Evolutionary conservation across 305 asterid genomes (phyloP).

Genomic region (Fraxinus angustifolia): DNA sequence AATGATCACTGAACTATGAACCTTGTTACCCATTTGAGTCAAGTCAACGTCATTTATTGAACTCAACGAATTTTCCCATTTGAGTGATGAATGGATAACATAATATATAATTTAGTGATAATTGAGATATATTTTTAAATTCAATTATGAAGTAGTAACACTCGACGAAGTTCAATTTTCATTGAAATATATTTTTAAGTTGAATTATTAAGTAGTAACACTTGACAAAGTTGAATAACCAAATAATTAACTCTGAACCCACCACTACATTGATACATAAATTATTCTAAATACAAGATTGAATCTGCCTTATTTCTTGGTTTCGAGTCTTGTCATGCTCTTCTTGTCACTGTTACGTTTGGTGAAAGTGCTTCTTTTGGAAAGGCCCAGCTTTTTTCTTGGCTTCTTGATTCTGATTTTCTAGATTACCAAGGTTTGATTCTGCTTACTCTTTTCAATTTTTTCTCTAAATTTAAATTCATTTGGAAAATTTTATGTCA

Average conservation of each 20-base stretch:
- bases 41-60: too few relatives aligned
- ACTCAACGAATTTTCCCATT: too few relatives aligned
- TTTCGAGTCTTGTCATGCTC: conserved; percentile 11
- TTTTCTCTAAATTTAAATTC: neutral
- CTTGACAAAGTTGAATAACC: too few relatives aligned
- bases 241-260: neutral
- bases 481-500: neutral
- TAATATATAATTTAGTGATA: too few relatives aligned
- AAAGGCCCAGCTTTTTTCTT: neutral
- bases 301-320: neutral
- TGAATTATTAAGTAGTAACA: too few relatives aligned
- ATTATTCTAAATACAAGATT: neutral
- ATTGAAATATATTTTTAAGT: too few relatives aligned
- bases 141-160: too few relatives aligned
- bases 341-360: neutral
- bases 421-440: conserved; percentile 27
- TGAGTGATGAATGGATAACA: too few relatives aligned
- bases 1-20: too few relatives aligned
- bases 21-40: too few relatives aligned
- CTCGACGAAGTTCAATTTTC: too few relatives aligned
- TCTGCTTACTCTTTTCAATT: conserved; percentile 6
- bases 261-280: conserved; percentile 4
- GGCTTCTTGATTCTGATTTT: neutral
- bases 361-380: conserved; percentile 8
- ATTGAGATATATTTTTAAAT: too few relatives aligned